These are phyloP conservation scores for Drechslera avenae DNA, from an alignment of 2,329 filamentous ascomycete genomes.

Conservation along the genomic window DNA sequence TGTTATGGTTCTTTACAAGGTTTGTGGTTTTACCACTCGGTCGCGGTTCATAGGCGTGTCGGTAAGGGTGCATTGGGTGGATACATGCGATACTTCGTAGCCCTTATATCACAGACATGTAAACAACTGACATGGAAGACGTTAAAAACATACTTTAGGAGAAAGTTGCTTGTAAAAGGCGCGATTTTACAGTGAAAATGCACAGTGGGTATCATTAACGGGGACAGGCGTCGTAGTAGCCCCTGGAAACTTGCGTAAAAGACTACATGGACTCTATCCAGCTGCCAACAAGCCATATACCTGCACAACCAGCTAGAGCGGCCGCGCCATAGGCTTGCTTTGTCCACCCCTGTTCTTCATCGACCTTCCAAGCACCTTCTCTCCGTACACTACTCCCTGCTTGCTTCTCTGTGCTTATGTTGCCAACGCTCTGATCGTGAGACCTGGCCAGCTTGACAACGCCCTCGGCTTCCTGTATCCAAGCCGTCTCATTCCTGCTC, in stretches of 20 bases:
- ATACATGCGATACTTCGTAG: slow-evolving; percentile 9
- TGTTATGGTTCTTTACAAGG: too few species aligned
- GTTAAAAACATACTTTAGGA: too few species aligned
- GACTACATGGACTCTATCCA: slow-evolving; percentile 43
- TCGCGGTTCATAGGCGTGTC: background rate
- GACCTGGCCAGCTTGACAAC: slow-evolving; percentile 61
- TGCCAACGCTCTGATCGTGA: slow-evolving; percentile 40
- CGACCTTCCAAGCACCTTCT: slow-evolving; percentile 44
- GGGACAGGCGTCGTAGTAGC: background rate
- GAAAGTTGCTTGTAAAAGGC: too few species aligned
- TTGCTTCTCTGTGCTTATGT: slow-evolving; percentile 25
- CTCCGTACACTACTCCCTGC: slow-evolving; percentile 21
- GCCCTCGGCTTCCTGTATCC: slow-evolving; percentile 75
- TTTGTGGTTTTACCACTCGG: too few species aligned
- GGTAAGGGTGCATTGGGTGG: slow-evolving; percentile 5
- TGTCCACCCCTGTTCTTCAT: slow-evolving; percentile 45
- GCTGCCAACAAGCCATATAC: slow-evolving; percentile 49
- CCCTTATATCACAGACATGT: background rate
- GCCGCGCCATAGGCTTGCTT: slow-evolving; percentile 50
- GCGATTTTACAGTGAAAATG: too few species aligned
- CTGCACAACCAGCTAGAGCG: slow-evolving; percentile 47
- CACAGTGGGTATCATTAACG: slow-evolving; percentile 13
- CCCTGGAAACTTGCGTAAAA: too few species aligned
- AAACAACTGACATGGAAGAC: too few species aligned
- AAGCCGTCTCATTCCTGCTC: slow-evolving; percentile 50